phyloP scores from a whole-genome alignment of 371 early-diverging fungal species.

The Mortierella sp. region DNA sequence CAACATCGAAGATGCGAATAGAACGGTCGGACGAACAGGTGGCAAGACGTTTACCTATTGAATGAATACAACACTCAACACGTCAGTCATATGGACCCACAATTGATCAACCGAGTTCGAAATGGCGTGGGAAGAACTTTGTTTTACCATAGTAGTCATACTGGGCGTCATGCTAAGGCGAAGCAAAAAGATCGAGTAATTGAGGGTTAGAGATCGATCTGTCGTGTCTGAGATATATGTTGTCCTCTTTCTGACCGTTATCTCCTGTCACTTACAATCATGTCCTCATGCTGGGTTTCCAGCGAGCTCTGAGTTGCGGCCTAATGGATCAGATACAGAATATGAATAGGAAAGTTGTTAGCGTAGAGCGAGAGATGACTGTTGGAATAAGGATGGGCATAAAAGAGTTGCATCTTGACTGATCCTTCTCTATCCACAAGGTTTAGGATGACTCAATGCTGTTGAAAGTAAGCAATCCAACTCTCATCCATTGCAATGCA shows the following conservation, averaged over 20 bases:
- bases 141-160: conserved; percentile 92
- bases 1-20: conserved; percentile 92
- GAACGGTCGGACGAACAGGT: conserved; percentile 97
- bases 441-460: too few species aligned
- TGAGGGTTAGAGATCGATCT: conserved; percentile 3
- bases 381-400: not conserved
- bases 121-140: not conserved
- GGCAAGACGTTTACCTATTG: conserved; percentile 87
- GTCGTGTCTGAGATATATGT: not conserved
- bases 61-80: not conserved
- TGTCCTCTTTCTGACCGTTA: not conserved
- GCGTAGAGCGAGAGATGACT: not conserved
- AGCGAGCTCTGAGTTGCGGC: conserved; percentile 68
- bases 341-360: not conserved
- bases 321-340: conserved; percentile 14
- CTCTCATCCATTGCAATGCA: not conserved
- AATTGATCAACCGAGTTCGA: not conserved
- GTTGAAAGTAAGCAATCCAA: not conserved
- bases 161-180: conserved; percentile 94
- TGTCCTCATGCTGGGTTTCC: conserved; percentile 94
- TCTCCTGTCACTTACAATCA: conserved; percentile 77
- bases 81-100: not conserved
- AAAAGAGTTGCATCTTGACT: not conserved
- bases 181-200: not conserved
- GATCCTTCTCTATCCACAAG: not conserved